A percentile compares a stretch with the other conserved stretches of the same genome.
phyloP scores from a whole-genome alignment of 2,329 filamentous ascomycete species.

The Blastomyces gilchristii region DNA sequence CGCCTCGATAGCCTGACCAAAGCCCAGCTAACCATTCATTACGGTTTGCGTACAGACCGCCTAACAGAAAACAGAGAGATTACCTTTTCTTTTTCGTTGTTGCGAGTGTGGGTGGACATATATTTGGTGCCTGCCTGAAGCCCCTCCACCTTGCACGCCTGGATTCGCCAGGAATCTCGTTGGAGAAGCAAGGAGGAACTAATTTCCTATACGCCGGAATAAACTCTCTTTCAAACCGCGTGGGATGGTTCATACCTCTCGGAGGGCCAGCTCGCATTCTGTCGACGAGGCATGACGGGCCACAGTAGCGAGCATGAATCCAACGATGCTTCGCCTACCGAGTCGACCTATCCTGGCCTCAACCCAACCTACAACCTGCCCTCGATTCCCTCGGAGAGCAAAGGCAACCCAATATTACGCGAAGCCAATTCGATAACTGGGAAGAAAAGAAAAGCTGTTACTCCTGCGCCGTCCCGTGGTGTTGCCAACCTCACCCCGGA shows the following conservation, averaged over 20 bases:
- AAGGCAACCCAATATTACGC: neutral
- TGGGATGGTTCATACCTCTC: neutral
- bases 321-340: neutral
- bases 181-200: neutral
- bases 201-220: neutral
- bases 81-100: neutral
- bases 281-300: slow-evolving; percentile 4
- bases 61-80: neutral
- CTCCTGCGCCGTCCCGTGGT: slow-evolving; percentile 49
- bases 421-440: slow-evolving; percentile 21
- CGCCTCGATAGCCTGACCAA: neutral
- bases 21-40: neutral
- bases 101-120: neutral
- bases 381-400: neutral
- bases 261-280: neutral
- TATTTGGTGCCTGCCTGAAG: neutral
- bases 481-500: slow-evolving; percentile 81
- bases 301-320: slow-evolving; percentile 1
- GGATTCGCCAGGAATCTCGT: neutral
- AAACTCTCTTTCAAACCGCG: neutral
- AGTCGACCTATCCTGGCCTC: slow-evolving; percentile 3
- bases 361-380: neutral
- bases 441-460: slow-evolving; percentile 34
- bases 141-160: neutral
- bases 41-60: neutral